Evolutionary conservation across 495 filamentous ascomycete genomes (phyloP).

Genomic region (Aspergillus conjunctus): DNA sequence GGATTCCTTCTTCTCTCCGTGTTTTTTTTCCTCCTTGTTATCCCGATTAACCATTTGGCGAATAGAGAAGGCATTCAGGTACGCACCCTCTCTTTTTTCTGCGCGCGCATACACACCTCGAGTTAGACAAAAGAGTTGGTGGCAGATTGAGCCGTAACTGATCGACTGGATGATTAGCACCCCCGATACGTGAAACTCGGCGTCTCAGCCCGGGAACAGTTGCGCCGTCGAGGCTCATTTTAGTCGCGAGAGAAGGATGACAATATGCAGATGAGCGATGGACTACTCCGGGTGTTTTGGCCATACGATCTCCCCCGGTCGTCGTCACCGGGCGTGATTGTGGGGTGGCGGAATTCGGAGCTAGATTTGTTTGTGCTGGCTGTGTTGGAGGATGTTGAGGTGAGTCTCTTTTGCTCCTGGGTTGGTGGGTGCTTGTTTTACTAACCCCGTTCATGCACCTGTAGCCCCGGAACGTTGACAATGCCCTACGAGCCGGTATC

Average conservation of each 20-base stretch:
- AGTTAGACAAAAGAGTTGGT: not conserved
- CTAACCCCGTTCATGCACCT: constrained; percentile 15
- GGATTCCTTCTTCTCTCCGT: constrained; percentile 74
- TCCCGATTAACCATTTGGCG: constrained; percentile 75
- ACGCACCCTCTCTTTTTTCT: constrained; percentile 24
- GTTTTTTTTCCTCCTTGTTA: constrained; percentile 73
- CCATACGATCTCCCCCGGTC: constrained; percentile 80
- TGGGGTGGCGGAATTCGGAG: constrained; percentile 94
- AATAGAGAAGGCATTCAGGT: constrained; percentile 66
- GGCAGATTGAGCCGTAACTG: not conserved
- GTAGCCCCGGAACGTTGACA: constrained; percentile 76
- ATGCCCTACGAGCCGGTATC: constrained; percentile 80
- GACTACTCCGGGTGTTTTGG: constrained; percentile 97
- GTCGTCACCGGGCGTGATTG: constrained; percentile 76
- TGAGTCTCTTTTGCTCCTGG: constrained; percentile 33
- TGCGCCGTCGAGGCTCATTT: constrained; percentile 92
- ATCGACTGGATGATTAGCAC: constrained; percentile 58
- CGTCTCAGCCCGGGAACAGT: constrained; percentile 93
- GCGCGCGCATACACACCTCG: not conserved
- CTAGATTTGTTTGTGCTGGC: constrained; percentile 88
- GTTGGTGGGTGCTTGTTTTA: not conserved
- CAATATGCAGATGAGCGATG: constrained; percentile 81
- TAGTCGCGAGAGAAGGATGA: constrained; percentile 71
- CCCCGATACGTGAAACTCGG: constrained; percentile 78
- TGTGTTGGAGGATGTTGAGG: constrained; percentile 89